Conservation (phyloP, 129 eudicot species). For the Lactuca saligna region DNA sequence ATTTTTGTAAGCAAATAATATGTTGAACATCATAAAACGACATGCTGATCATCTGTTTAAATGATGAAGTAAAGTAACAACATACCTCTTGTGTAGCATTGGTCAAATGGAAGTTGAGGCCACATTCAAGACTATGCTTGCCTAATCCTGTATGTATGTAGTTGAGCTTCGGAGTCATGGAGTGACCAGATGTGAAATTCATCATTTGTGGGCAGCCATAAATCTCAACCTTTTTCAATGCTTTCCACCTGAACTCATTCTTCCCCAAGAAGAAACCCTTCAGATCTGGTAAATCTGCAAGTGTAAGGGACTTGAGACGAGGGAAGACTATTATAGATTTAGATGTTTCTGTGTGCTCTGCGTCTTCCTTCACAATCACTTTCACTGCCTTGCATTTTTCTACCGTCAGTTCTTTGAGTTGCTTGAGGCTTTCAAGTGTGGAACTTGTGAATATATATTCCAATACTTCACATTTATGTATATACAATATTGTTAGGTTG, state of each 20-base stretch:
- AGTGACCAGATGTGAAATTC: constrained; percentile 2
- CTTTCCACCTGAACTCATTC: background rate
- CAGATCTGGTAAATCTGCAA: background rate
- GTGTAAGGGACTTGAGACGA: background rate
- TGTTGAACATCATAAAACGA: background rate
- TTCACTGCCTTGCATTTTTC: background rate
- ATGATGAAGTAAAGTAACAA: background rate
- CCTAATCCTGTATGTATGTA: background rate
- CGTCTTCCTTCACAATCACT: constrained; percentile 7
- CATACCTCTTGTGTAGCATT: background rate
- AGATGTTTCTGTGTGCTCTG: background rate
- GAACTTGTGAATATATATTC: constrained; percentile 1
- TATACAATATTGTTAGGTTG: background rate
- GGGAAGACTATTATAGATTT: background rate
- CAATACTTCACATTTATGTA: background rate
- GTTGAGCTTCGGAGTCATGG: background rate
- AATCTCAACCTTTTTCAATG: background rate
- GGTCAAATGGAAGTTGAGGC: background rate
- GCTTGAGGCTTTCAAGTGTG: constrained; percentile 5
- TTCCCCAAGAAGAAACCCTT: constrained; percentile 9
- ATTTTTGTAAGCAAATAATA: background rate
- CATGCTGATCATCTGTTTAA: background rate
- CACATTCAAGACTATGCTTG: background rate
- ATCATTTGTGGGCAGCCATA: background rate
- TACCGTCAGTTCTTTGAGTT: background rate